These are phyloP conservation scores for Byssochlamys sp. DNA, from an alignment of 2,329 filamentous ascomycete species.

Conservation along the genomic window DNA sequence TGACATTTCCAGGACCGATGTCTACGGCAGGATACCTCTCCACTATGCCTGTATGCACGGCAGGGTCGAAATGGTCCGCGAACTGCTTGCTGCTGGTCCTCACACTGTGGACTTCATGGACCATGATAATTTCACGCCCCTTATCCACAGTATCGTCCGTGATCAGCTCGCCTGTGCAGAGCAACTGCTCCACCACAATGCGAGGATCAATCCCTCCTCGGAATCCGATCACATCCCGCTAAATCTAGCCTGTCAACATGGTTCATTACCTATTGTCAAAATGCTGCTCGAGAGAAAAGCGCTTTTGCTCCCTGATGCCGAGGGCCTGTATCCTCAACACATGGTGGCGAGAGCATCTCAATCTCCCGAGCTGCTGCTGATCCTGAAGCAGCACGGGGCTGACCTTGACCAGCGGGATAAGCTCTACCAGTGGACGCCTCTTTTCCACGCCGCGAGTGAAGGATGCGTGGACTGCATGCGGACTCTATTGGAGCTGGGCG, in stretches of 20 bases:
- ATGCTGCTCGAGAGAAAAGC: constrained; percentile 73
- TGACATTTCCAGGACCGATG: constrained; percentile 70
- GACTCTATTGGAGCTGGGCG: constrained; percentile 68
- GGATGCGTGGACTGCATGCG: constrained; percentile 83
- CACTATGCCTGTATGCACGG: constrained; percentile 97
- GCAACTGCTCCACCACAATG: constrained; percentile 63
- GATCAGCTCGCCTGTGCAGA: constrained; percentile 71
- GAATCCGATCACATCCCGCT: constrained; percentile 88
- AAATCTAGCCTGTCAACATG: constrained; percentile 90
- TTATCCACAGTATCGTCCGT: constrained; percentile 91
- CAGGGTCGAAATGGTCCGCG: constrained; percentile 69
- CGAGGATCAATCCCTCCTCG: constrained; percentile 75
- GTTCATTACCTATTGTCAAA: constrained; percentile 72
- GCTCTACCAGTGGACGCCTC: constrained; percentile 90
- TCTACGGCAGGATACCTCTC: constrained; percentile 84
- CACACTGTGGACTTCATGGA: constrained; percentile 79
- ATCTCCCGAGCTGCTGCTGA: constrained; percentile 64
- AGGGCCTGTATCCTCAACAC: constrained; percentile 94
- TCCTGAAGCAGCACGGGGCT: constrained; percentile 76
- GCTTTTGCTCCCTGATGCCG: constrained; percentile 80
- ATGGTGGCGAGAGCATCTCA: constrained; percentile 83
- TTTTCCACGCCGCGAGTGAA: constrained; percentile 93
- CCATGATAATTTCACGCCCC: constrained; percentile 91
- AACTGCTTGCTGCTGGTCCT: constrained; percentile 58
- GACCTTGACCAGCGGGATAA: constrained; percentile 90